A percentile compares a stretch with the other conserved stretches of the same genome.
phyloP scores from a whole-genome alignment of 108 stramenopile species.

The Cylindrotheca fusiformis region DNA sequence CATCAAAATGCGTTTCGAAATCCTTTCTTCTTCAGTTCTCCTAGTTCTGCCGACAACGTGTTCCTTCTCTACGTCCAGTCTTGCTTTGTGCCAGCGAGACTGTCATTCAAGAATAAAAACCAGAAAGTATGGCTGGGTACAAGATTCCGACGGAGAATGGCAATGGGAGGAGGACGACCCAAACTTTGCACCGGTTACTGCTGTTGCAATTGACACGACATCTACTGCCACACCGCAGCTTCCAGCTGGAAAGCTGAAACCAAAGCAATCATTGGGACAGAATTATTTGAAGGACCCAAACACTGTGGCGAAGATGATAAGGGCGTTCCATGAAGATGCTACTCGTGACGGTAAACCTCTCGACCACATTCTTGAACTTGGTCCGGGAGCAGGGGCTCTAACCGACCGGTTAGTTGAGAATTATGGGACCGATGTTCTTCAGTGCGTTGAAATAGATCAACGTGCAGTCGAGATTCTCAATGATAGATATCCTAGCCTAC shows the following conservation, averaged over 20 bases:
- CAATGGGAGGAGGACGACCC: constrained; percentile 84
- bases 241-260: constrained; percentile 69
- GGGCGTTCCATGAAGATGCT: constrained; percentile 84
- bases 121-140: constrained; percentile 59
- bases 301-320: constrained; percentile 90
- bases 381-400: constrained; percentile 94
- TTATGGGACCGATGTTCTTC: constrained; percentile 68
- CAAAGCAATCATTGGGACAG: constrained; percentile 96
- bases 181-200: constrained; percentile 22
- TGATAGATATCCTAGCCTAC: constrained; percentile 63
- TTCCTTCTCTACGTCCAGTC: too few species aligned
- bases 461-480: constrained; percentile 81
- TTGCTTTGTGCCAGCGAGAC: too few species aligned
- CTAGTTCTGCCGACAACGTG: too few species aligned
- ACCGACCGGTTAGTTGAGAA: constrained; percentile 79
- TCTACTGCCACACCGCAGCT: constrained; percentile 72
- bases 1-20: too few species aligned
- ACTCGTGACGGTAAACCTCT: constrained; percentile 24
- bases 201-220: constrained; percentile 19
- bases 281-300: constrained; percentile 94
- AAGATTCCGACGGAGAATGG: constrained; percentile 78
- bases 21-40: too few species aligned
- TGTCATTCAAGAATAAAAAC: too few species aligned
- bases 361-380: constrained; percentile 78
- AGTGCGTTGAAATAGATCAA: constrained; percentile 94